A percentile compares a stretch with the other conserved stretches of the same genome.
Conservation (phyloP, 371 early-diverging fungal species). For the Coemansia sp. region DNA sequence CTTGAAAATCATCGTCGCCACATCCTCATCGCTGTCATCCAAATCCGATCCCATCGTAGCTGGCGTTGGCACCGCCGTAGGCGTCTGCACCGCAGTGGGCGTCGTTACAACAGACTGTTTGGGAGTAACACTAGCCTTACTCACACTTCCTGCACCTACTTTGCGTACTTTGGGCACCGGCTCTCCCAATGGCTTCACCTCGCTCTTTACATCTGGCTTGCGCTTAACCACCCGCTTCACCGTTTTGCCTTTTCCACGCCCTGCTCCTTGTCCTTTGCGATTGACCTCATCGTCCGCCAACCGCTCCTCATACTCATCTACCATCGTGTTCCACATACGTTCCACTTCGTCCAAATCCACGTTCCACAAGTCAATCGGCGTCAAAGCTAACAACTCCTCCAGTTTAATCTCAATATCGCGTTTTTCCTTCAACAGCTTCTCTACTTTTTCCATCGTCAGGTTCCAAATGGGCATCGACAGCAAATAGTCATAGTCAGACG, state of each 20-base stretch:
- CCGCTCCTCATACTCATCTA: conserved; percentile 39
- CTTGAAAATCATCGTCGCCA: conserved; percentile 33
- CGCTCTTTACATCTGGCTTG: conserved; percentile 15
- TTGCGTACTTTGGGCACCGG: conserved; percentile 12
- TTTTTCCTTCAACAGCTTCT: conserved; percentile 75
- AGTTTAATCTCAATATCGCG: conserved; percentile 71
- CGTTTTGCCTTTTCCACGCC: conserved; percentile 13
- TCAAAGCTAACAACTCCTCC: conserved; percentile 63
- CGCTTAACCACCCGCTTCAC: conserved; percentile 12
- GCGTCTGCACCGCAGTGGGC: not conserved
- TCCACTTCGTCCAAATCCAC: conserved; percentile 81
- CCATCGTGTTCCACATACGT: conserved; percentile 68
- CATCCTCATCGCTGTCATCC: conserved; percentile 49
- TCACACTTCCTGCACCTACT: not conserved
- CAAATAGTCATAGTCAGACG: conserved; percentile 88
- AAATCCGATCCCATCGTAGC: conserved; percentile 29
- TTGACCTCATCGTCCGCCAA: conserved; percentile 38
- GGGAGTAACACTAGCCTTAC: not conserved
- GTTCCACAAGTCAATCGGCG: conserved; percentile 87
- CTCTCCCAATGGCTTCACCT: not conserved
- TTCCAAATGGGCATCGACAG: conserved; percentile 91
- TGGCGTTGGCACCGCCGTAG: conserved; percentile 5
- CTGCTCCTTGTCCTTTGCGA: conserved; percentile 35
- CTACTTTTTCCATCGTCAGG: conserved; percentile 89
- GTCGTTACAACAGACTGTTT: not conserved